phyloP scores from a whole-genome alignment of 2,329 filamentous ascomycete genomes.

The Sclerotinia subarctica region DNA sequence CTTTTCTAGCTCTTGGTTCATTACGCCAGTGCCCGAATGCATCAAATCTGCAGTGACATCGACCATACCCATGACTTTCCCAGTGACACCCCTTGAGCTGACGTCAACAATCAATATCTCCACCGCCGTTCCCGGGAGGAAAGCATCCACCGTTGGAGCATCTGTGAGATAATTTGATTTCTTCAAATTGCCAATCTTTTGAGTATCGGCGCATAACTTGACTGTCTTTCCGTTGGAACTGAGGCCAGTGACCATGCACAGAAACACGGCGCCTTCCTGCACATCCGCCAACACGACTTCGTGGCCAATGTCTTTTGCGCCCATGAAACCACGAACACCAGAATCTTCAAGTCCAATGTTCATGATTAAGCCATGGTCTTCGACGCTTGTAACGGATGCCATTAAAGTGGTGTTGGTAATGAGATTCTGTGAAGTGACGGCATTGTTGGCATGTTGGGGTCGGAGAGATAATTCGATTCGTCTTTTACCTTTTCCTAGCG shows the following conservation, averaged over 20 bases:
- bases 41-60: conserved; percentile 88
- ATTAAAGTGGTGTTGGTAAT: conserved; percentile 76
- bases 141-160: conserved; percentile 83
- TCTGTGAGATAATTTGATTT: conserved; percentile 65
- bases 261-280: conserved; percentile 77
- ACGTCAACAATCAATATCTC: conserved; percentile 80
- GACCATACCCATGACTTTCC: conserved; percentile 88
- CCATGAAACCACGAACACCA: conserved; percentile 75
- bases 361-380: conserved; percentile 95
- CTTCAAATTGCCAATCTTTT: conserved; percentile 64
- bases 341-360: conserved; percentile 73
- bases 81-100: conserved; percentile 69
- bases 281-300: conserved; percentile 63
- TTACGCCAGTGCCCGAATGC: conserved; percentile 75
- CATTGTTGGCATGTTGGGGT: conserved; percentile 73
- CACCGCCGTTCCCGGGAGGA: conserved; percentile 86
- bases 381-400: conserved; percentile 84
- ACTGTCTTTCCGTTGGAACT: conserved; percentile 76
- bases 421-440: conserved; percentile 69
- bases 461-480: conserved; percentile 85
- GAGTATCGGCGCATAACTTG: conserved; percentile 75
- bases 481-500: conserved; percentile 57
- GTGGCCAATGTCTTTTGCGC: conserved; percentile 74
- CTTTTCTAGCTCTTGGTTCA: conserved; percentile 66
- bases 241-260: conserved; percentile 76